Evolutionary conservation across 768 basidiomycete genomes (phyloP), one percentile per base, ranked within the genome.

Genomic region (Amanita phalloides): DNA sequence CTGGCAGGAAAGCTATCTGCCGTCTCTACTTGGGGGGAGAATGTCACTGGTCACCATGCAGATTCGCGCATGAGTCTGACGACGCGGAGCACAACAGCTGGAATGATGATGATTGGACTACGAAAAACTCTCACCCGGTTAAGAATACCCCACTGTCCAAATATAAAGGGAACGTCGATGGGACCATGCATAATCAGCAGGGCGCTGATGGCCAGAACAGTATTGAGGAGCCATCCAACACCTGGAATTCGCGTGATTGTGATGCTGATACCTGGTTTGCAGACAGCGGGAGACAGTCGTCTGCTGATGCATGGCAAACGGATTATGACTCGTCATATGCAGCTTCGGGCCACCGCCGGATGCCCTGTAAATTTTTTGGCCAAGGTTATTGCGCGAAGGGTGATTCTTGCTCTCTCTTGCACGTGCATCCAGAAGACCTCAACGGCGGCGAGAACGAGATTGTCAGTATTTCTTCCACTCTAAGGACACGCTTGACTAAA

Each of bases 351-450:
- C 55, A 64, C 46, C 39, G 41, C 4, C 45, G 37, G 33, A 52
- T 59, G 21, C 65, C 65, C 21, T 72, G 70, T 55, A 65, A 60
- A 51, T 57, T 49, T 20, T 69, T 63, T 56, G 67, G 64, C 1
- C 68, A 71, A 55, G 69, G 70, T 7, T 58, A 62, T 56, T 71
- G 71, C 46, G 8, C 5, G 9, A 54, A 21, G 9, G 67, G 66
- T 10, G 66, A 67, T 26, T 41, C 44, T 9, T 71, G 71, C 48
- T 33, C 6, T 6, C 66, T 59, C 45, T 49, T 57, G 17, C 71
- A 71, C 48, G 55, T 66, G 30, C 48, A 57, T n/a, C 54, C 48
- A n/a, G 58, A 62, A 25, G 55, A 53, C 47, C 44, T 33, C 25
- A 36, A n/a, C 6, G 14, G 45, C 11, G 45, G 51, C 23, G 41